Percentiles rank a stretch among this genome's conserved stretches.
phyloP scores from a whole-genome alignment of 2,329 filamentous ascomycete genomes.

The Ophiosphaerella korrae region DNA sequence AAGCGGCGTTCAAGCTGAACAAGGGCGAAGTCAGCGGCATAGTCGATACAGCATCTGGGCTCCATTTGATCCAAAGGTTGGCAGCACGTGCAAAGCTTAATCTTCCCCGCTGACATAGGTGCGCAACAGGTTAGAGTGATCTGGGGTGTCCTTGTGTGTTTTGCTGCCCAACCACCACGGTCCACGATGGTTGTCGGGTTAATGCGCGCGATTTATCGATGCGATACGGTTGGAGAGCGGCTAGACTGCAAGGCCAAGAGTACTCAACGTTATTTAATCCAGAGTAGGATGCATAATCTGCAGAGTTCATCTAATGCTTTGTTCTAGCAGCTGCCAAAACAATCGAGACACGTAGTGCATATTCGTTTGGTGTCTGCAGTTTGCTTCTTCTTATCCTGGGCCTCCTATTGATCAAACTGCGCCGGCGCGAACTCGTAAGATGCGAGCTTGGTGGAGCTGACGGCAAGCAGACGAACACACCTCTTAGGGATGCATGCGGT shows the following conservation, averaged over 20 bases:
- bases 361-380: slow-evolving; percentile 10
- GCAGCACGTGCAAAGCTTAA: slow-evolving; percentile 18
- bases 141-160: neutral
- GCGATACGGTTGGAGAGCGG: slow-evolving; percentile 11
- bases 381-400: slow-evolving; percentile 1
- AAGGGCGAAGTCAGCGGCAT: slow-evolving; percentile 84
- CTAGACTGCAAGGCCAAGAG: slow-evolving; percentile 9
- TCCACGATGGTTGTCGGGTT: neutral
- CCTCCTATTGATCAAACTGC: slow-evolving; percentile 1
- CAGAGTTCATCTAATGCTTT: slow-evolving; percentile 13
- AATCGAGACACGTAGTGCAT: slow-evolving; percentile 21
- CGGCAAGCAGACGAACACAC: slow-evolving; percentile 16
- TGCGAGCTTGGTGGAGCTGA: slow-evolving; percentile 11
- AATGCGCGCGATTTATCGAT: slow-evolving; percentile 8
- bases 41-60: slow-evolving; percentile 88
- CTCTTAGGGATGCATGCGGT: neutral
- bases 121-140: slow-evolving; percentile 28
- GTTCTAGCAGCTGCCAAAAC: slow-evolving; percentile 16
- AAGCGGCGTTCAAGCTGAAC: slow-evolving; percentile 88
- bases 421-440: neutral
- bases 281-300: slow-evolving; percentile 13
- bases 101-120: slow-evolving; percentile 16
- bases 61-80: slow-evolving; percentile 95
- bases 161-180: slow-evolving; percentile 1
- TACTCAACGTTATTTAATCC: slow-evolving; percentile 13